Evolutionary conservation across 345 rosid species (phyloP), one percentile per base, ranked within the genome.

Genomic region (Heritiera littoralis): DNA sequence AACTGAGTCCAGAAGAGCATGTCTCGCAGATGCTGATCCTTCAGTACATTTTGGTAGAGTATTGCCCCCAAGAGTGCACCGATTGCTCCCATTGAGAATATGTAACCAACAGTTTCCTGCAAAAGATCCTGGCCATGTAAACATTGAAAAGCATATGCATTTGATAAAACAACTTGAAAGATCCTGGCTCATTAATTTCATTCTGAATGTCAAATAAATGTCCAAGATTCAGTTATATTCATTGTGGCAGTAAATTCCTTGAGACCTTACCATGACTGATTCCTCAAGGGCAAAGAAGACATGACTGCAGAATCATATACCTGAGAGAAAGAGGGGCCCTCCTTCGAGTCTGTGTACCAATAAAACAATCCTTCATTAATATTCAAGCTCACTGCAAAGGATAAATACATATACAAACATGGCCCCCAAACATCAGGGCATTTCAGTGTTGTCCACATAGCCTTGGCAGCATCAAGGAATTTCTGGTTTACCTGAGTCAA

Each of bases 31-130:
- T 95, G 92, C 63, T 89, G 92, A 73, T 92, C 89, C 81, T 92
- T 91, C n/a, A 94, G 85, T 38, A 86, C 82, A 60, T 90, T 82
- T 68, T 94, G 98, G 84, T 91, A 96, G 32, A 96, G 87, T 61
- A 85, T 78, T 43, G 94, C 95, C 46, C 92, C 99, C n/a, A 92
- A 81, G 66, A 94, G 88, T n/a, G 98, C 87, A 61, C 99, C 99
- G 4, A 87, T 68, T 18, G 98, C 87, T 59, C 95, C 97, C 46
- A 96, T 84, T 0, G 98, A 92, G 79, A 92, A 88, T 77, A 96
- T 90, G 76, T 87, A 94, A 75, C 98, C 98, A 11, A 96, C 89
- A 0, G 92, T 87, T 88, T 96, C 98, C 98, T 96, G 88, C 89
- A 80, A 40, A 61, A 72, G 28, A 56, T 55, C 60, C 23, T 6